A percentile compares a stretch with the other conserved stretches of the same genome.
Conservation (phyloP, 1,139 yeast species). For the Spencermartinsiella ligniputridi region DNA sequence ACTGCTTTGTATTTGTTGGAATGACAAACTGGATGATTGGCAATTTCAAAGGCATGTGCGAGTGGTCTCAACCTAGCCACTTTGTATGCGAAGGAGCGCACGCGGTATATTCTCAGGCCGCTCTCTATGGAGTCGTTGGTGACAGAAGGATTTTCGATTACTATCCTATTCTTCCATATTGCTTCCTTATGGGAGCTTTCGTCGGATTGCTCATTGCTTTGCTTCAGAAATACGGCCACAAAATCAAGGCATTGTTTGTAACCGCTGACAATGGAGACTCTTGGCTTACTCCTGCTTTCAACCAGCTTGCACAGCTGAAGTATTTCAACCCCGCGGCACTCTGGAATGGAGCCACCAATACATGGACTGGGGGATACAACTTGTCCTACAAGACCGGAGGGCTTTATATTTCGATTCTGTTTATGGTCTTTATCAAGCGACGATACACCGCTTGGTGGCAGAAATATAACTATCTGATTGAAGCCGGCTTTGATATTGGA, state of each 20-base stretch:
- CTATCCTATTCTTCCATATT: conserved; percentile 45
- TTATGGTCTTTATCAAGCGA: conserved; percentile 49
- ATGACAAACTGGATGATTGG: conserved; percentile 49
- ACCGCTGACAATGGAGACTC: background rate
- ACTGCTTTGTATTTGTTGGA: conserved; percentile 42
- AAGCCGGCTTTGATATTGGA: conserved; percentile 55
- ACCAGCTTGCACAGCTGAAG: conserved; percentile 41
- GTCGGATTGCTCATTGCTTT: conserved; percentile 32
- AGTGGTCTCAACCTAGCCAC: conserved; percentile 33
- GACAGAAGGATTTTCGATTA: conserved; percentile 49
- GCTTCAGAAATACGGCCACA: conserved; percentile 38
- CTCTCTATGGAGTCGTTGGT: conserved; percentile 61
- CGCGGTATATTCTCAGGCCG: conserved; percentile 47
- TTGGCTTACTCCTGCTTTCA: conserved; percentile 7
- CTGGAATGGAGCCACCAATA: conserved; percentile 40
- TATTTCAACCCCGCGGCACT: conserved; percentile 50
- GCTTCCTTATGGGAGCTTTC: conserved; percentile 41
- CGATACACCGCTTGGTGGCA: conserved; percentile 56
- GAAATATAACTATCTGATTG: conserved; percentile 56
- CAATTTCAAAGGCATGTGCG: conserved; percentile 36
- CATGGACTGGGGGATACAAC: conserved; percentile 45
- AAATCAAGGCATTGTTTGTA: background rate
- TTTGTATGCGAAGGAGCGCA: conserved; percentile 37
- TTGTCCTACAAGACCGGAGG: conserved; percentile 49
- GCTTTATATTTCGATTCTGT: conserved; percentile 44